phyloP scores from a whole-genome alignment of 2,329 filamentous ascomycete species.

The Atkinsonella hypoxylon region DNA sequence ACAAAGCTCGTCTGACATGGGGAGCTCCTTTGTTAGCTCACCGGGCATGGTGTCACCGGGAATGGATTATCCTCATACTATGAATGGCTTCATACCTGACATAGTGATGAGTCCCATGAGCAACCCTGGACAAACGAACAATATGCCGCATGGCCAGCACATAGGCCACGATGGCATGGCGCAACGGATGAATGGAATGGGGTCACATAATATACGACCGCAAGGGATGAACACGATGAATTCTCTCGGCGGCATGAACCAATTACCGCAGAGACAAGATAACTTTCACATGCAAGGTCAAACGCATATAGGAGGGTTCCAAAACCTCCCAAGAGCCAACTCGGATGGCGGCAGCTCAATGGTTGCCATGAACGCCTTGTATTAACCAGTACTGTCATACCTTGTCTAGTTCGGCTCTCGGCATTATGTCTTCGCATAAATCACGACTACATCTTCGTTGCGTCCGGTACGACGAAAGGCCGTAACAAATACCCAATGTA shows the following conservation, averaged over 20 bases:
- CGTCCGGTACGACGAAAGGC: neutral
- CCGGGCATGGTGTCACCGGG: conserved; percentile 41
- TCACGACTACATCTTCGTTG: neutral
- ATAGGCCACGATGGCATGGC: conserved; percentile 16
- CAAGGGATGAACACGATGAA: conserved; percentile 20
- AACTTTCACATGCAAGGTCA: conserved; percentile 21
- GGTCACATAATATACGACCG: conserved; percentile 13
- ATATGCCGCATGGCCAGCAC: conserved; percentile 16
- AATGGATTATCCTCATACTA: conserved; percentile 34
- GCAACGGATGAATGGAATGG: conserved; percentile 16
- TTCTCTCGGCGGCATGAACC: conserved; percentile 16
- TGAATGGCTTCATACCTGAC: conserved; percentile 39
- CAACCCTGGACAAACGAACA: conserved; percentile 12
- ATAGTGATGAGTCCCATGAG: conserved; percentile 41
- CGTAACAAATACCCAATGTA: neutral
- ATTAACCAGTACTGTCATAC: neutral
- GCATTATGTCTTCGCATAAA: too few species aligned
- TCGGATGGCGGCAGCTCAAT: conserved; percentile 21
- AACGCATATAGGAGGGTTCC: conserved; percentile 29
- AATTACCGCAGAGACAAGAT: conserved; percentile 18
- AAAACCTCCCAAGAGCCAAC: conserved; percentile 33
- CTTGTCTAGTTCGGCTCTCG: neutral
- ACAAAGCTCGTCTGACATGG: conserved; percentile 24
- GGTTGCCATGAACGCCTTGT: conserved; percentile 18
- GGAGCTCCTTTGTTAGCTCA: conserved; percentile 39